These are phyloP conservation scores for Umbelopsis ramanniana DNA, from an alignment of 192 early-diverging fungal species.

Conservation along the genomic window DNA sequence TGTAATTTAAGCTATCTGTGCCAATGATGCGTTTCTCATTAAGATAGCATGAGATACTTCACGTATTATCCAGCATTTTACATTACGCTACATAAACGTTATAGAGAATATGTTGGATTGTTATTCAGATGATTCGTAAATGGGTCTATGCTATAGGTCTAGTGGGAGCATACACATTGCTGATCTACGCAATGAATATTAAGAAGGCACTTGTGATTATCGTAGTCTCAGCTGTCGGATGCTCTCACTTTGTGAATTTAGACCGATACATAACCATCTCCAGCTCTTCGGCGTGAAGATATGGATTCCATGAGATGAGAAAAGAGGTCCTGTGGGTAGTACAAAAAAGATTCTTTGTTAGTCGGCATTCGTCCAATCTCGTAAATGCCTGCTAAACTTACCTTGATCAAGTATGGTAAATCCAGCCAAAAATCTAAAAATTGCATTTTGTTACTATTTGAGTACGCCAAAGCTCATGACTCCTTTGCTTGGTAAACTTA, in stretches of 20 bases:
- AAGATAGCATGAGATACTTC: no score
- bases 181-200: not conserved
- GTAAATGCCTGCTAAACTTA: not conserved
- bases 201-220: not conserved
- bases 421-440: slow-evolving; percentile 37
- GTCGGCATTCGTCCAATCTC: not conserved
- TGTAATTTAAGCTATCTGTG: no score
- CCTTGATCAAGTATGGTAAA: slow-evolving; percentile 35
- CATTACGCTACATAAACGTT: no score
- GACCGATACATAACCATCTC: slow-evolving; percentile 44
- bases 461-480: no score
- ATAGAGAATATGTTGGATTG: no score
- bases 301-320: slow-evolving; percentile 34
- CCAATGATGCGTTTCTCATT: no score
- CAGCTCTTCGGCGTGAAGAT: slow-evolving; percentile 31
- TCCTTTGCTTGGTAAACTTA: slow-evolving; percentile 2
- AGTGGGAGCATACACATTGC: no score
- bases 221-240: not conserved
- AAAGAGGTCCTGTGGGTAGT: slow-evolving; percentile 25
- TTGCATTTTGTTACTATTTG: not conserved
- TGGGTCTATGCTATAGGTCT: slow-evolving; percentile 12
- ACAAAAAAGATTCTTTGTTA: no score
- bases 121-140: not conserved
- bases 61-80: no score
- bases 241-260: slow-evolving; percentile 11